Evolutionary conservation across 306 rosid species (phyloP), one percentile per base, ranked within the genome.

Genomic region (Lathyrus sativus): DNA sequence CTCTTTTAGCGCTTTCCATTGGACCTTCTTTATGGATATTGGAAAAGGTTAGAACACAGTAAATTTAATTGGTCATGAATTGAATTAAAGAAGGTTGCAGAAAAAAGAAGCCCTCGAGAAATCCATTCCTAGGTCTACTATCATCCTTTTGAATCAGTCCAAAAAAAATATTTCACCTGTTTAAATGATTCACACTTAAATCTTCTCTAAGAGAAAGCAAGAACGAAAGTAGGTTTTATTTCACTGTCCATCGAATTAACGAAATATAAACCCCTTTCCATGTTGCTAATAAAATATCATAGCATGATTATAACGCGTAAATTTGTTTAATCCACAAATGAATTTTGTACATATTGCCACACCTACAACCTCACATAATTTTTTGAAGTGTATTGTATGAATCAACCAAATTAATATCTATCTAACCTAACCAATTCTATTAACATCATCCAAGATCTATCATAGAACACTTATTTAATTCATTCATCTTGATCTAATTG

Each of bases 401-500:
- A 57, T 69, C 57, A 28, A 61, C 54, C 4, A 37, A 42, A 4
- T 4, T 22, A 10, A 22, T 19, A 45, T 5, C 14, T 18, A 9
- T 19, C 15, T 4, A 39, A 50, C 19, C 57, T 18, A 35, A 44
- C 8, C 4, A 22, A 33, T 57, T 39, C 11, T 10, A 14, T 22
- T 14, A 57, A 31, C 33, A 57, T 44, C n/a, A 45, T 3, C 24
- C 15, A 37, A n/a, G 12, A 31, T 59, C 56, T 39, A 49, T 29
- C 26, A 14, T 33, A 33, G 7, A 1, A 6, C 38, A 33, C 38
- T 33, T 33, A 6, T 6, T 33, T 6, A 33, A 33, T 53, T 33
- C 9, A 6, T 15, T 48, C 17, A 17, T 31, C 65, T 74, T 3
- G 64, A 74, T 29, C 63, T 63, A 69, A 85, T 53, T 0, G 88